A percentile compares a stretch with the other conserved stretches of the same genome.
Evolutionary conservation across 768 basidiomycete species (phyloP).

Genomic region (Nidularia sp.): DNA sequence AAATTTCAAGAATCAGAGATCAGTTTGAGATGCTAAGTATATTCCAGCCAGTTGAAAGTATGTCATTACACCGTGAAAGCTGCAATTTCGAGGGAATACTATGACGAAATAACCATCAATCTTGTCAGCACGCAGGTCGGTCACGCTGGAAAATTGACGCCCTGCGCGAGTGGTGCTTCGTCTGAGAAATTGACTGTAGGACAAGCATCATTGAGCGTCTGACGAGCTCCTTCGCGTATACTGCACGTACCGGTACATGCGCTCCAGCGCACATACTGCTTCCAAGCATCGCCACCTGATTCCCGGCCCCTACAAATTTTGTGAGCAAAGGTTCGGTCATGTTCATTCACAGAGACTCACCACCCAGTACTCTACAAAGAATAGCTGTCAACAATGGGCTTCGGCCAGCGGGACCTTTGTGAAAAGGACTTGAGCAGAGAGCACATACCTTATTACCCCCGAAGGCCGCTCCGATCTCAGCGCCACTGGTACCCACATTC

Average conservation of each 20-base stretch:
- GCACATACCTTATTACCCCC: conserved; percentile 84
- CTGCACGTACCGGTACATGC: conserved; percentile 64
- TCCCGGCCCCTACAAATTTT: conserved; percentile 75
- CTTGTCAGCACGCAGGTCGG: neutral
- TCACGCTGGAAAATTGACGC: conserved; percentile 73
- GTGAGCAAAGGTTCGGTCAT: conserved; percentile 10
- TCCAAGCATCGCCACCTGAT: conserved; percentile 98
- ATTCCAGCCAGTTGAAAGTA: no score
- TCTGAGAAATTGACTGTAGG: conserved; percentile 80
- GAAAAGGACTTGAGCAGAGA: conserved; percentile 1
- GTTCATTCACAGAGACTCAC: conserved; percentile 34
- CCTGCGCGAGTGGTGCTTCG: conserved; percentile 87
- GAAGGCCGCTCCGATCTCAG: conserved; percentile 77
- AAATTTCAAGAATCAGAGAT: no score
- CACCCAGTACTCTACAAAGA: conserved; percentile 71
- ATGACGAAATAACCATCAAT: no score
- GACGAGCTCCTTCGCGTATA: conserved; percentile 1
- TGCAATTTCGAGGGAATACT: no score
- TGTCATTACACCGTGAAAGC: no score
- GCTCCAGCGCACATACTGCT: conserved; percentile 91
- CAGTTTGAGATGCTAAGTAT: no score
- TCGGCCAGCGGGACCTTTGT: neutral
- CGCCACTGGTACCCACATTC: conserved; percentile 57
- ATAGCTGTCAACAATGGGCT: neutral
- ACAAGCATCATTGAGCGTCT: neutral